Conservation (phyloP, 495 filamentous ascomycete genomes). For the Tuber borchii region DNA sequence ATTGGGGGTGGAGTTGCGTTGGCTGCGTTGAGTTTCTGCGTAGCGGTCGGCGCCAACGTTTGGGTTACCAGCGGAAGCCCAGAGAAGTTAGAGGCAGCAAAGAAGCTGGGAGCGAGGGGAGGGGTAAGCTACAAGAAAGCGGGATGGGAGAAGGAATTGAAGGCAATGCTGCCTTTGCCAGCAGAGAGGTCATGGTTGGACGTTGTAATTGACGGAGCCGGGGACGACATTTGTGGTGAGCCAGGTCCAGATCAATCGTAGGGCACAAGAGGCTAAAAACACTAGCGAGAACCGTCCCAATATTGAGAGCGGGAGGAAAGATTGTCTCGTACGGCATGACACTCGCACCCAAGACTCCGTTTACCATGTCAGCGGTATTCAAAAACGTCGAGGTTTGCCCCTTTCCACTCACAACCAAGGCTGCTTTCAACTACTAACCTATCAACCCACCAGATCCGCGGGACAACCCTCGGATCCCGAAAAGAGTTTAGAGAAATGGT, state of each 20-base stretch:
- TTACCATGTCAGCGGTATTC: conserved; percentile 62
- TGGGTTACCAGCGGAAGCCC: conserved; percentile 62
- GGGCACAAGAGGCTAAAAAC: conserved; percentile 43
- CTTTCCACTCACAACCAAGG: background rate
- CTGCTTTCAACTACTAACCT: background rate
- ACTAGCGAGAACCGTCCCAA: conserved; percentile 16
- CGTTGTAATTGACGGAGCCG: conserved; percentile 68
- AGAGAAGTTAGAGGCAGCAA: conserved; percentile 58
- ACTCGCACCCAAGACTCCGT: conserved; percentile 63
- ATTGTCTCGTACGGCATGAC: conserved; percentile 75
- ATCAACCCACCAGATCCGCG: conserved; percentile 12
- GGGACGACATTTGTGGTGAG: conserved; percentile 57
- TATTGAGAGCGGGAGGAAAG: conserved; percentile 52
- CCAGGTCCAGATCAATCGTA: conserved; percentile 49
- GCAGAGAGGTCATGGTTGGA: conserved; percentile 56
- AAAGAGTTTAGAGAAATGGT: conserved; percentile 73
- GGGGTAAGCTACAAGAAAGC: conserved; percentile 62
- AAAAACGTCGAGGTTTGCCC: conserved; percentile 57
- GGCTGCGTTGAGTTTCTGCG: conserved; percentile 62
- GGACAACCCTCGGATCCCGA: conserved; percentile 66
- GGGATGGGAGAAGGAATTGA: conserved; percentile 64
- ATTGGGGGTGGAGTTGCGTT: conserved; percentile 77
- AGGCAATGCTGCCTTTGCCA: conserved; percentile 48
- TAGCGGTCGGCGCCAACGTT: conserved; percentile 57
- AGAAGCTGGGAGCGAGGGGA: conserved; percentile 59